These are phyloP conservation scores for Sugiyamaella qingdaonensis DNA, from an alignment of 805 yeast genomes.

Conservation along the genomic window DNA sequence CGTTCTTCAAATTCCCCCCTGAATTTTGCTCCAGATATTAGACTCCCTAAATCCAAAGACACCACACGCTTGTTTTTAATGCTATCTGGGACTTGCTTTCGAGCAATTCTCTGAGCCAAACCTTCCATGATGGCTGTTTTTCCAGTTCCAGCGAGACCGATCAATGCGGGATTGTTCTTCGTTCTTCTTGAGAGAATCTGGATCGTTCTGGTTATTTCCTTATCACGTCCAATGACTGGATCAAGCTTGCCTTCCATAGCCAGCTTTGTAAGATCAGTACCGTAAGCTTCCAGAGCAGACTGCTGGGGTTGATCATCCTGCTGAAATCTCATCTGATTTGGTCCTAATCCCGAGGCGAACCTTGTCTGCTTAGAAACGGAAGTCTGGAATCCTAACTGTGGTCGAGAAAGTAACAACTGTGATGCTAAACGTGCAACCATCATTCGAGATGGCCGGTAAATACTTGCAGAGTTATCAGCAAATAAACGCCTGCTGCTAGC, in stretches of 20 bases:
- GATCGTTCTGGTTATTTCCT: constrained; percentile 87
- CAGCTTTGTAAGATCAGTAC: constrained; percentile 77
- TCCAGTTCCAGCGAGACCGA: constrained; percentile 98
- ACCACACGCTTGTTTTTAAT: constrained; percentile 82
- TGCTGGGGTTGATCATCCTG: constrained; percentile 25
- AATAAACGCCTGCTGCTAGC: too few relatives aligned
- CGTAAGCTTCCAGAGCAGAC: constrained; percentile 80
- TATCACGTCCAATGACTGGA: constrained; percentile 96
- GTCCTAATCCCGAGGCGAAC: constrained; percentile 4
- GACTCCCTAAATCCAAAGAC: constrained; percentile 79
- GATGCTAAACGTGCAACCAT: too few relatives aligned
- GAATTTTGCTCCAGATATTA: constrained; percentile 92
- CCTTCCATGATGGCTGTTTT: constrained; percentile 97
- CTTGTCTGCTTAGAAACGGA: neutral
- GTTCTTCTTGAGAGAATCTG: constrained; percentile 90
- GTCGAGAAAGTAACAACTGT: too few relatives aligned
- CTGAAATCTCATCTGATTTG: constrained; percentile 16
- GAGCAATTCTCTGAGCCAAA: constrained; percentile 84
- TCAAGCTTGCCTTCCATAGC: constrained; percentile 89
- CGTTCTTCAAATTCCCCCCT: constrained; percentile 96
- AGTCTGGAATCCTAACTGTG: too few relatives aligned
- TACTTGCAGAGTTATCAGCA: too few relatives aligned
- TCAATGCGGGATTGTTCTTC: constrained; percentile 90
- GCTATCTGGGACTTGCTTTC: constrained; percentile 91
- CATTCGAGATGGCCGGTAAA: too few relatives aligned